Percentiles rank a stretch among this genome's conserved stretches.
Conservation (phyloP, 2,329 filamentous ascomycete species). For the Aureobasidium sp. region DNA sequence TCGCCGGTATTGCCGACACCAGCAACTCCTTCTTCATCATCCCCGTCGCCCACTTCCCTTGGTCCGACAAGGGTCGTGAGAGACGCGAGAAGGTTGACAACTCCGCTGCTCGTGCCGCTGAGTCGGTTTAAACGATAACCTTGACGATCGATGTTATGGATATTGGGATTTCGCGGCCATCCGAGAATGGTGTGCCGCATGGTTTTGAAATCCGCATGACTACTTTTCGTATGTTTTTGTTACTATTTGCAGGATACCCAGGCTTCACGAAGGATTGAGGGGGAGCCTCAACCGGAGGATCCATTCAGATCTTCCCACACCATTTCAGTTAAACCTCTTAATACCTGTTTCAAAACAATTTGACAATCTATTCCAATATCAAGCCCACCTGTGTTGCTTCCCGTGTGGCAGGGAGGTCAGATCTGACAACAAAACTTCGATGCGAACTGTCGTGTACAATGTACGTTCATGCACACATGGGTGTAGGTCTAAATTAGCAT, state of each 20-base stretch:
- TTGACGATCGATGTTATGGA: not conserved
- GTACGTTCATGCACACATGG: not conserved
- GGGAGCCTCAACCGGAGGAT: not conserved
- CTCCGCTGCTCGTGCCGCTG: conserved; percentile 27
- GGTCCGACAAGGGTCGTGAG: conserved; percentile 70
- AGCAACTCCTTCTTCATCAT: conserved; percentile 77
- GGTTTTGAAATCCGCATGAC: not conserved
- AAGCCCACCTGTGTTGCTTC: not conserved
- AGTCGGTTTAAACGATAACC: conserved; percentile 17
- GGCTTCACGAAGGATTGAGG: conserved; percentile 9
- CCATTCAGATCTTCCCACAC: not conserved
- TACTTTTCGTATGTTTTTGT: conserved; percentile 12
- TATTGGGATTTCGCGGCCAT: not conserved
- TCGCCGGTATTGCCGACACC: conserved; percentile 48
- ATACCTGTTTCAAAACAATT: not conserved
- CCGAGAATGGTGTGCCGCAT: not conserved
- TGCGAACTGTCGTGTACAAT: not conserved
- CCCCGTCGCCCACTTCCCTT: conserved; percentile 89
- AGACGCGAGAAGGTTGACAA: conserved; percentile 42
- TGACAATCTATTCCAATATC: not conserved
- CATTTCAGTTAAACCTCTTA: not conserved
- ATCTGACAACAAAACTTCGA: not conserved
- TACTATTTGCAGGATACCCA: conserved; percentile 14
- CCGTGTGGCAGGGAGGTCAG: not conserved
- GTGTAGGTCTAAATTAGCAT: not conserved